phyloP scores from a whole-genome alignment of 2,329 filamentous ascomycete genomes.

The Cladophialophora bantiana region DNA sequence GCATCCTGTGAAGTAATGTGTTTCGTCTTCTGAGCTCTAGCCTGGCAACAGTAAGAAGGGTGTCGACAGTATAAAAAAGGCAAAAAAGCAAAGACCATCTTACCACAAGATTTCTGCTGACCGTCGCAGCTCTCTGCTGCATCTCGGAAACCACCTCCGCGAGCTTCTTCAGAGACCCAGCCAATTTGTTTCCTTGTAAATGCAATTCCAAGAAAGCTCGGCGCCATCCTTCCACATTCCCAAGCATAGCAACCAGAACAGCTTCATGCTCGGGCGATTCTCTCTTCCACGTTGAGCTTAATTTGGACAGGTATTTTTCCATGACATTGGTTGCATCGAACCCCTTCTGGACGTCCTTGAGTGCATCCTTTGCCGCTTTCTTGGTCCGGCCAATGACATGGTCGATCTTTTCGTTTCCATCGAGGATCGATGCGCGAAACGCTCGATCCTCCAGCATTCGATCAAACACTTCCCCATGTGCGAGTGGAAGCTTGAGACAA shows the following conservation, averaged over 20 bases:
- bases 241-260: constrained; percentile 88
- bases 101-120: constrained; percentile 64
- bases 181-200: constrained; percentile 73
- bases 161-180: constrained; percentile 73
- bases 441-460: constrained; percentile 83
- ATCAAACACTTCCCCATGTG: constrained; percentile 83
- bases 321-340: constrained; percentile 78
- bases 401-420: constrained; percentile 89
- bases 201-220: constrained; percentile 79
- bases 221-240: constrained; percentile 90
- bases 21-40: constrained; percentile 24
- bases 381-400: constrained; percentile 84
- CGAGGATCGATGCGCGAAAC: constrained; percentile 82
- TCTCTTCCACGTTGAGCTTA: constrained; percentile 68
- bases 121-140: constrained; percentile 81
- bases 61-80: neutral
- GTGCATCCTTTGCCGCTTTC: constrained; percentile 74
- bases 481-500: constrained; percentile 80
- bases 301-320: constrained; percentile 73
- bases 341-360: constrained; percentile 80
- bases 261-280: constrained; percentile 67
- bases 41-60: constrained; percentile 26
- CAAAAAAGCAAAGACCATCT: constrained; percentile 2
- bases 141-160: constrained; percentile 83
- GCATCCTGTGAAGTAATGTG: constrained; percentile 28